These are phyloP conservation scores for Tetrastigma voinierianum DNA, from an alignment of 164 flowering plant genomes.

Conservation along the genomic window DNA sequence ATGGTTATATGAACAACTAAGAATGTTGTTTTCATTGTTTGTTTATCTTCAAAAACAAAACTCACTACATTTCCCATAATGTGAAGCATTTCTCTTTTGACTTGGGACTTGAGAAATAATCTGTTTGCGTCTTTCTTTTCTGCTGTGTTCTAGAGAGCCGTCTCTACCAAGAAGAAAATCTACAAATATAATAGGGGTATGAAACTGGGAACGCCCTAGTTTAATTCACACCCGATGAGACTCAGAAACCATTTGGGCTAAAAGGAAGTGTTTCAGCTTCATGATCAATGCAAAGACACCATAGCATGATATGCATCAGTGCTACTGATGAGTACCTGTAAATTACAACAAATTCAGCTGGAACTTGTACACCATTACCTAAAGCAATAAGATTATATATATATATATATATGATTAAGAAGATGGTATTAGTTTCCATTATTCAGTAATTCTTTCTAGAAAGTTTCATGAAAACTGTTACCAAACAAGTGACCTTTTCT, in stretches of 20 bases:
- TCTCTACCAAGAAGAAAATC: not conserved
- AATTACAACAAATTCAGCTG: constrained; percentile 1
- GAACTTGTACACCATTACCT: not conserved
- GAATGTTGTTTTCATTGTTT: not conserved
- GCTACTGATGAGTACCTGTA: constrained; percentile 80
- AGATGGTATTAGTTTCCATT: too few species aligned
- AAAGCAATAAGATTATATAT: too few species aligned
- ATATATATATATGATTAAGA: too few species aligned
- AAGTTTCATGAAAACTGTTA: too few species aligned
- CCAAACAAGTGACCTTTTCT: too few species aligned
- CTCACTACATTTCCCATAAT: not conserved
- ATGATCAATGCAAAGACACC: constrained; percentile 54
- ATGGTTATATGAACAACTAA: constrained; percentile 8
- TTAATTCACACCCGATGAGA: constrained; percentile 43
- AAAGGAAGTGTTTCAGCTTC: constrained; percentile 48
- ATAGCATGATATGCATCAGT: constrained; percentile 79
- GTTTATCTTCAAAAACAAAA: constrained; percentile 6
- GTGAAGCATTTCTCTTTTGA: not conserved
- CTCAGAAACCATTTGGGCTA: constrained; percentile 56
- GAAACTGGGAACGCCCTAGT: not conserved
- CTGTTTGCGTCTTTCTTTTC: not conserved
- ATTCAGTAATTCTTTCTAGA: too few species aligned
- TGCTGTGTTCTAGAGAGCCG: not conserved
- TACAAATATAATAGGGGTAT: not conserved
- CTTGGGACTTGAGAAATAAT: not conserved